Percentiles rank a stretch among this genome's conserved stretches.
Evolutionary conservation across 306 rosid genomes (phyloP).

Genomic region (Vigna angularis): DNA sequence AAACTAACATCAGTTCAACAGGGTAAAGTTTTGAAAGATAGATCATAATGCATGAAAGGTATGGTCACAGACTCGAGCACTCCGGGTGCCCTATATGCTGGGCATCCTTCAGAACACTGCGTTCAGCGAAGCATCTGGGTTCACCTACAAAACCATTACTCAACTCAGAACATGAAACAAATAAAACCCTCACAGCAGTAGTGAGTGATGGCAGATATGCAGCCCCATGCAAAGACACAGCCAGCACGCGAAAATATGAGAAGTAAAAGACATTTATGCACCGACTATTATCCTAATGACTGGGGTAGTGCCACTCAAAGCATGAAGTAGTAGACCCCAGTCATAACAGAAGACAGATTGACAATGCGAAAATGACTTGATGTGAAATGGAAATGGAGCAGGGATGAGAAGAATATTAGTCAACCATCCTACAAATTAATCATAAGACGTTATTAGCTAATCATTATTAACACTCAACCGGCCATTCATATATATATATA

Average conservation of each 20-base stretch:
- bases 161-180: neutral
- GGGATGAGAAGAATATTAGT: neutral
- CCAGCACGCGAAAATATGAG: neutral
- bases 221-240: neutral
- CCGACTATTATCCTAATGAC: neutral
- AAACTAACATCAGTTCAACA: constrained; percentile 18
- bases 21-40: constrained; percentile 7
- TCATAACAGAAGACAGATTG: neutral
- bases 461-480: constrained; percentile 2
- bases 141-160: constrained; percentile 47
- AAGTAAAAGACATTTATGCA: neutral
- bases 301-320: no score
- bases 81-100: constrained; percentile 23
- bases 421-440: neutral
- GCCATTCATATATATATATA: neutral
- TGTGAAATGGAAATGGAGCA: neutral
- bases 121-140: neutral
- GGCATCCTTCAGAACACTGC: constrained; percentile 23
- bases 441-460: neutral
- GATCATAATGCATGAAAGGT: neutral
- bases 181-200: neutral
- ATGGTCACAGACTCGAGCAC: neutral
- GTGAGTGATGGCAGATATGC: neutral
- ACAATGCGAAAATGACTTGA: neutral
- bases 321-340: neutral